phyloP scores from a whole-genome alignment of 371 early-diverging fungal genomes.

The Apophysomyces sp. region DNA sequence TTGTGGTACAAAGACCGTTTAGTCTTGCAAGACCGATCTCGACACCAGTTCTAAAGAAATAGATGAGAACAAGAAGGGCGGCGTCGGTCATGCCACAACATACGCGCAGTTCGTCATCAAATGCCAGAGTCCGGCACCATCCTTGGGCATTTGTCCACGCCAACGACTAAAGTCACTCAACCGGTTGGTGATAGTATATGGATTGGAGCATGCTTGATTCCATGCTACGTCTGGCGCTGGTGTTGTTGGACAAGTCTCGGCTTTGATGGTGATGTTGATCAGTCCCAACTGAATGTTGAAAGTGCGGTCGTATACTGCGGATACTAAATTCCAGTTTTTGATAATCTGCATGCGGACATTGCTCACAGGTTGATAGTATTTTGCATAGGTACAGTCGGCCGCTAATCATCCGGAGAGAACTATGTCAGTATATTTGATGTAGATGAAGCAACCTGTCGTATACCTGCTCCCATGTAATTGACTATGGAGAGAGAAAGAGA shows the following conservation, averaged over 20 bases:
- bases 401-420: slow-evolving; percentile 28
- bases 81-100: slow-evolving; percentile 14
- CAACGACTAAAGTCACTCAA: slow-evolving; percentile 89
- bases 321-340: slow-evolving; percentile 76
- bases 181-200: slow-evolving; percentile 74
- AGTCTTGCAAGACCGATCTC: slow-evolving; percentile 96
- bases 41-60: slow-evolving; percentile 57
- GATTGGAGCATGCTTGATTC: slow-evolving; percentile 78
- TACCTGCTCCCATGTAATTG: slow-evolving; percentile 29
- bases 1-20: slow-evolving; percentile 67
- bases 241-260: slow-evolving; percentile 57
- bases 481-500: slow-evolving; percentile 9
- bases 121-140: slow-evolving; percentile 94
- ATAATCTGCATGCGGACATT: slow-evolving; percentile 73
- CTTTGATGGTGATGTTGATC: slow-evolving; percentile 76
- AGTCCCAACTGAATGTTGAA: slow-evolving; percentile 90
- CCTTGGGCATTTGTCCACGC: slow-evolving; percentile 69
- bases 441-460: not conserved
- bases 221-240: slow-evolving; percentile 49
- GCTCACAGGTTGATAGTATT: slow-evolving; percentile 51
- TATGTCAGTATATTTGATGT: not conserved
- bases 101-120: slow-evolving; percentile 87
- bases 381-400: slow-evolving; percentile 81
- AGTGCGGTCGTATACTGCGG: slow-evolving; percentile 78
- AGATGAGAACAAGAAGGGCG: not conserved